Evolutionary conservation across 2,329 filamentous ascomycete genomes (phyloP), one percentile per base, ranked within the genome.

Genomic region (Neocucurbitaria cava): DNA sequence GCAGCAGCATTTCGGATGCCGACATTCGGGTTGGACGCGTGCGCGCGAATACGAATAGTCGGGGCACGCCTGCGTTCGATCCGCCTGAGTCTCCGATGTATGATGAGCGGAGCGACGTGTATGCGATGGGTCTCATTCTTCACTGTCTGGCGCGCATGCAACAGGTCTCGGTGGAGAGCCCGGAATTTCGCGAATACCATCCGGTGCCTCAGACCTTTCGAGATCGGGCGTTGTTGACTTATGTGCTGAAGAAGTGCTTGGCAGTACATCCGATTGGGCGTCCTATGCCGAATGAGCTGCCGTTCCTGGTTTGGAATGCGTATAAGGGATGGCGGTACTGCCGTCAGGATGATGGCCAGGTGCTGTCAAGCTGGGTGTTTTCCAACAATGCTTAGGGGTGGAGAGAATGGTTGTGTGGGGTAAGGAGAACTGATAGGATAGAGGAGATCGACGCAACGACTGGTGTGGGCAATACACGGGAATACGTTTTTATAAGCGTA

Each of bases 121-220:
- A 45, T 21, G 6, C 15, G 3, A 11, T 58, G 6, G 55, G 46
- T 2, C 20, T 58, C 5, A 26, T 47, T 3, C 24, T 54, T n/a
- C 46, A 54, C 20, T 58, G 51, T 33, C 26, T 54, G 0, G 47
- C 44, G 26, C 24, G 21, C 5, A 58, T 54, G 51, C 15, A 10
- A 7, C 36, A 45, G 23, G 18, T 38, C 4, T 48, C 13, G 4
- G 20, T 23, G 23, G 5, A 3, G 35, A 40, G 23, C 35, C 17
- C 35, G 33, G 31, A 39, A 4, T n/a, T 18, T 18, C 38, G 30
- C 30, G 3, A 9, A 11, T n/a, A n/a, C n/a, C n/a, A n/a, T n/a
- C n/a, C n/a, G n/a, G n/a, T n/a, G n/a, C n/a, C n/a, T n/a, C n/a
- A 31, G 11, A 13, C 21, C n/a, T 38, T 17, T 24, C 5, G 38